Conservation (phyloP, 2,329 filamentous ascomycete genomes). For the Chalaropsis ovoidea region DNA sequence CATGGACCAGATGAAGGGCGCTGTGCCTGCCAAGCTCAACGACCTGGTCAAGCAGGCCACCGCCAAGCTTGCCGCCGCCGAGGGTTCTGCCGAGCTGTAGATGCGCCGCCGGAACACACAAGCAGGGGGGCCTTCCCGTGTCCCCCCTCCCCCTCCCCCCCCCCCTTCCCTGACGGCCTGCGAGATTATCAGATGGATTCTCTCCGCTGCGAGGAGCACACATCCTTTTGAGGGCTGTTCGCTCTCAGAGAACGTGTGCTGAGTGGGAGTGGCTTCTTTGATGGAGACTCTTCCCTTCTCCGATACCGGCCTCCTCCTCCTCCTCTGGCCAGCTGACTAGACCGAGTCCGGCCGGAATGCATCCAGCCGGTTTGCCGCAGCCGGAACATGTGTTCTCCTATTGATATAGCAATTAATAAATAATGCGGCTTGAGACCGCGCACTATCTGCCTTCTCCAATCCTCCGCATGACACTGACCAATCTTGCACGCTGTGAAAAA, state of each 20-base stretch:
- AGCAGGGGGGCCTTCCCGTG: too few species aligned
- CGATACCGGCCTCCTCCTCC: background rate
- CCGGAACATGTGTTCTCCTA: background rate
- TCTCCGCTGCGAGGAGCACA: too few species aligned
- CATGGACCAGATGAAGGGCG: constrained; percentile 26
- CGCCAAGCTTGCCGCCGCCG: constrained; percentile 28
- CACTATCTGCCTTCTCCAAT: too few species aligned
- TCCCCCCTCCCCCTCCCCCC: too few species aligned
- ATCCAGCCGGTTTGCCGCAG: background rate
- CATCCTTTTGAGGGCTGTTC: too few species aligned
- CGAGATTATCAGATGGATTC: too few species aligned
- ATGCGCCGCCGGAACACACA: background rate
- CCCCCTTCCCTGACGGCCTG: too few species aligned
- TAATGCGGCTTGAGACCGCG: background rate
- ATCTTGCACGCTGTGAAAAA: background rate
- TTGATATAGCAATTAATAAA: background rate
- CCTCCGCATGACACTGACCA: background rate
- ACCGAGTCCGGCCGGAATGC: background rate
- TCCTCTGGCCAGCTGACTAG: background rate
- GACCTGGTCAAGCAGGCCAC: constrained; percentile 25
- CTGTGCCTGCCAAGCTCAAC: constrained; percentile 24
- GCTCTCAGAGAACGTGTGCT: too few species aligned
- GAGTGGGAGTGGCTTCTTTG: background rate
- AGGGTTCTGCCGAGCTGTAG: background rate
- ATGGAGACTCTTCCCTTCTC: background rate